A percentile compares a stretch with the other conserved stretches of the same genome.
These are phyloP conservation scores for Mycothermus thermophilus DNA, from an alignment of 495 filamentous ascomycete species.

Conservation along the genomic window DNA sequence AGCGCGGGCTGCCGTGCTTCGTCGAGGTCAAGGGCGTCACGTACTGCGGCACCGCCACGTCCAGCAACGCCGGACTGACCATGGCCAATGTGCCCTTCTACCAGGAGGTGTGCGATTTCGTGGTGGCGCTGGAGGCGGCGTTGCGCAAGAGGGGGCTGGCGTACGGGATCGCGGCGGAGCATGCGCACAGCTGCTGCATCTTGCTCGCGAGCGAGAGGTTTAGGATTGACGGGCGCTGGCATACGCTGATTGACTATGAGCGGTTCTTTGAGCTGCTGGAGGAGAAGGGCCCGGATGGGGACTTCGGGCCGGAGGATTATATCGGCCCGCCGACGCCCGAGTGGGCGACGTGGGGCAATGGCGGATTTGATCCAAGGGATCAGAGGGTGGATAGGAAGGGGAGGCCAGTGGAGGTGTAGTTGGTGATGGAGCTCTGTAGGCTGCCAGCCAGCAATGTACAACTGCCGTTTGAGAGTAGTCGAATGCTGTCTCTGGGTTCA, in stretches of 20 bases:
- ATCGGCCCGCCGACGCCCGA: slow-evolving; percentile 69
- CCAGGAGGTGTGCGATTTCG: slow-evolving; percentile 71
- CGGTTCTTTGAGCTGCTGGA: slow-evolving; percentile 78
- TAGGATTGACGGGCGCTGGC: slow-evolving; percentile 60
- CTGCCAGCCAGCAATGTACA: neutral
- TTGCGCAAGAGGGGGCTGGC: slow-evolving; percentile 51
- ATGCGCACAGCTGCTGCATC: slow-evolving; percentile 86
- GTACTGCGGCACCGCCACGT: slow-evolving; percentile 81
- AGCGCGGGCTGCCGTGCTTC: slow-evolving; percentile 72
- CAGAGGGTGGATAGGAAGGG: slow-evolving; percentile 73
- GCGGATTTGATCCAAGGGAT: slow-evolving; percentile 87
- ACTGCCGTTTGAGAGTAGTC: too few relatives aligned
- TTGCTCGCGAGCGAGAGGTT: slow-evolving; percentile 72
- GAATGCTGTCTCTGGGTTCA: neutral
- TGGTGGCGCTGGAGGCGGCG: slow-evolving; percentile 52
- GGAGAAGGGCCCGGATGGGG: slow-evolving; percentile 44
- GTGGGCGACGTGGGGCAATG: slow-evolving; percentile 90
- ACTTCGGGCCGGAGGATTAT: slow-evolving; percentile 82
- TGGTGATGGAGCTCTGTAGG: too few relatives aligned
- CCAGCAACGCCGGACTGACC: slow-evolving; percentile 65
- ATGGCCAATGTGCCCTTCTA: slow-evolving; percentile 97
- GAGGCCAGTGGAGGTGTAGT: slow-evolving; percentile 27
- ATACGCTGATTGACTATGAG: slow-evolving; percentile 79
- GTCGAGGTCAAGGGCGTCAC: slow-evolving; percentile 94
- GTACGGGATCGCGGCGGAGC: slow-evolving; percentile 89